phyloP scores from a whole-genome alignment of 1,139 yeast genomes.

The Kurtzmaniella quercitrusa region DNA sequence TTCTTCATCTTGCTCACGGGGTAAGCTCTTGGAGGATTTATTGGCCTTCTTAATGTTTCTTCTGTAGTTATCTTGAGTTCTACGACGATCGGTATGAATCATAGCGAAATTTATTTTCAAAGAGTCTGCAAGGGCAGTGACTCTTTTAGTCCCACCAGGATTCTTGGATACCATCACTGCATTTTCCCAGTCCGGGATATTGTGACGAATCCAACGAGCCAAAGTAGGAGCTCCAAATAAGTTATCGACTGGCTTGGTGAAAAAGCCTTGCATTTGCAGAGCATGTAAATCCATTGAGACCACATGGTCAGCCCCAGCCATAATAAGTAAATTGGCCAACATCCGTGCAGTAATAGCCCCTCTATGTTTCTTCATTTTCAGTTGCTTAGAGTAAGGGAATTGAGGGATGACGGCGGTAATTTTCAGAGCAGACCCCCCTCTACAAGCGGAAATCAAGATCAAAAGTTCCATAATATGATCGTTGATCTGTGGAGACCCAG shows the following conservation, averaged over 20 bases:
- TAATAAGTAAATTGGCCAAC: slow-evolving; percentile 89
- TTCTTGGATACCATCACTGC: slow-evolving; percentile 91
- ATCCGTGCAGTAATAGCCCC: slow-evolving; percentile 99
- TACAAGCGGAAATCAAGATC: slow-evolving; percentile 89
- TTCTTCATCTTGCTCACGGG: slow-evolving; percentile 42
- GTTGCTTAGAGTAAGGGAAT: slow-evolving; percentile 95
- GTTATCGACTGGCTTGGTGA: slow-evolving; percentile 95
- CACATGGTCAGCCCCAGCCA: slow-evolving; percentile 99
- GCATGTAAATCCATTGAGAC: slow-evolving; percentile 98
- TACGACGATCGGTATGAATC: slow-evolving; percentile 97
- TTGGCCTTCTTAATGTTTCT: slow-evolving; percentile 35
- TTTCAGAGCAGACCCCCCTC: slow-evolving; percentile 95
- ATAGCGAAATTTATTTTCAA: slow-evolving; percentile 95
- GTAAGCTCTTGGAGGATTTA: slow-evolving; percentile 19
- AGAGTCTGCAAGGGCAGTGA: slow-evolving; percentile 93
- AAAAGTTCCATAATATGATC: slow-evolving; percentile 96
- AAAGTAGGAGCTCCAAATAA: slow-evolving; percentile 94
- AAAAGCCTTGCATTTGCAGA: slow-evolving; percentile 98
- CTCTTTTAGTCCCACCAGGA: slow-evolving; percentile 98
- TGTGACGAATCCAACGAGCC: slow-evolving; percentile 93
- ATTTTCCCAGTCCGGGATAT: slow-evolving; percentile 74
- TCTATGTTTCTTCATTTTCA: slow-evolving; percentile 96
- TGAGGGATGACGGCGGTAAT: slow-evolving; percentile 97
- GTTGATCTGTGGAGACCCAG: slow-evolving; percentile 84
- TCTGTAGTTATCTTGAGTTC: slow-evolving; percentile 67